Conservation (phyloP, 2,329 filamentous ascomycete genomes). For the Microsporum audouinii region DNA sequence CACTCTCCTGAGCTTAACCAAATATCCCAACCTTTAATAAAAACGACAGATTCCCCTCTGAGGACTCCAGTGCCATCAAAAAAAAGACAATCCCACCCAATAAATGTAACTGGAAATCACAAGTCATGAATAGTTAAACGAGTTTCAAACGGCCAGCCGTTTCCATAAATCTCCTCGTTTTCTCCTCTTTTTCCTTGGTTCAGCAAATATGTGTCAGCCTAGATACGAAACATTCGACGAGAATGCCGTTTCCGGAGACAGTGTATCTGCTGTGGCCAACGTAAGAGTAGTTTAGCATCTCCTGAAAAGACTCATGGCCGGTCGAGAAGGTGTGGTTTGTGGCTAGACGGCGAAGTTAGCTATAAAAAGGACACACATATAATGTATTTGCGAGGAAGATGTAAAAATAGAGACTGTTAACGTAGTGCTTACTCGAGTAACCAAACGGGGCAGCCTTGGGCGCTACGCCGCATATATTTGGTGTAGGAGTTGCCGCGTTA, state of each 20-base stretch:
- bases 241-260: background rate
- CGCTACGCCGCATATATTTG: background rate
- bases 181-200: background rate
- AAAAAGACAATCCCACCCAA: background rate
- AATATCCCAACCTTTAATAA: background rate
- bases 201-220: conserved; percentile 17
- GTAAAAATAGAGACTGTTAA: background rate
- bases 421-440: conserved; percentile 1
- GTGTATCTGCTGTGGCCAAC: conserved; percentile 1
- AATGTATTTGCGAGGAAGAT: background rate
- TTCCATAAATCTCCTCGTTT: background rate
- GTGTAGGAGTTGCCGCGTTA: background rate
- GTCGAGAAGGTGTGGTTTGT: conserved; percentile 2
- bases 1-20: background rate
- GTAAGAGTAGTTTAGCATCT: background rate
- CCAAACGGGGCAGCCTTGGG: conserved; percentile 1
- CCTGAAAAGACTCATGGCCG: conserved; percentile 3
- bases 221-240: conserved; percentile 4
- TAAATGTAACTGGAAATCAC: background rate
- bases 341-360: conserved; percentile 1
- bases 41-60: background rate
- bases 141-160: background rate
- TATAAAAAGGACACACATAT: background rate
- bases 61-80: background rate
- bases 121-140: background rate